Conservation (phyloP, 345 rosid species). For the Durio zibethinus region DNA sequence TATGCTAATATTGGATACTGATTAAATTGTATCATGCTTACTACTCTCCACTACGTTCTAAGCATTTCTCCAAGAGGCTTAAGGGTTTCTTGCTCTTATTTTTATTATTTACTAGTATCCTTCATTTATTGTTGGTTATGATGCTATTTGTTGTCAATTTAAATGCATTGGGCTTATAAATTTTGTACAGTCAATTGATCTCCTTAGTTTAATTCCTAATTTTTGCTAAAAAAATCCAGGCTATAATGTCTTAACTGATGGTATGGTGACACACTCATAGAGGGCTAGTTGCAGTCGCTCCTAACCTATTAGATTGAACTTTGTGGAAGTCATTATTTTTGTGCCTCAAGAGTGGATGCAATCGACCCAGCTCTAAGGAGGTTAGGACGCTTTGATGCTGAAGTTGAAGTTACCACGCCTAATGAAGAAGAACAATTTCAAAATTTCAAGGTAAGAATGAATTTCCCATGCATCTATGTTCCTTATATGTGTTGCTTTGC, state of each 20-base stretch:
- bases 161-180: background rate
- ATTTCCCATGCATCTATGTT: constrained; percentile 3
- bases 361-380: constrained; percentile 83
- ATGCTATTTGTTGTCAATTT: background rate
- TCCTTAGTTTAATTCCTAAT: background rate
- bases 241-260: constrained; percentile 8
- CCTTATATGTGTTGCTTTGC: background rate
- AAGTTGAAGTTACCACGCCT: constrained; percentile 84
- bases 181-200: background rate
- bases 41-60: background rate
- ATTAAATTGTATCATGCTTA: background rate
- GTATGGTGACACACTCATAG: background rate
- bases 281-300: background rate
- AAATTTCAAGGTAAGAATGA: constrained; percentile 59
- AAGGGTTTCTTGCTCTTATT: background rate
- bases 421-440: constrained; percentile 72
- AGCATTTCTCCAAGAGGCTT: background rate
- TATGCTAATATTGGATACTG: background rate
- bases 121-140: background rate
- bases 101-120: background rate
- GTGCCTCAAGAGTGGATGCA: constrained; percentile 57
- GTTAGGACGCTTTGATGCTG: constrained; percentile 77
- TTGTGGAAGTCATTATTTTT: background rate
- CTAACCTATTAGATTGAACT: background rate
- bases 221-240: background rate